These are phyloP conservation scores for Betula pendula DNA, from an alignment of 306 rosid genomes.

Conservation along the genomic window DNA sequence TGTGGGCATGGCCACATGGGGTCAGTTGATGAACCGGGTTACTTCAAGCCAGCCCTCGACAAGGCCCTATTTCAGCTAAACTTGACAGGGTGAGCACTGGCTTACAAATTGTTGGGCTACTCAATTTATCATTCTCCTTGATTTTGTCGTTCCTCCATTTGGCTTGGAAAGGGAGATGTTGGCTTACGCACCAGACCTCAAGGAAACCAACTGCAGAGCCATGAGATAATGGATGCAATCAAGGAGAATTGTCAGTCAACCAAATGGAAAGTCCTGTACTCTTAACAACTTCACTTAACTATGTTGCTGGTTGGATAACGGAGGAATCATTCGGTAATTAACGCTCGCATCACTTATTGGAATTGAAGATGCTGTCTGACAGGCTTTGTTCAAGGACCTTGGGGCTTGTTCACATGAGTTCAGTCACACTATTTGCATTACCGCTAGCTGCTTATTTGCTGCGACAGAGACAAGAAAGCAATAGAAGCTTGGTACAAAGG, in stretches of 20 bases:
- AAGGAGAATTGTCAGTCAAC: conserved; percentile 6
- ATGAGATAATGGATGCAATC: neutral
- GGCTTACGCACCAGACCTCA: conserved; percentile 4
- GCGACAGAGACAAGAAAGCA: neutral
- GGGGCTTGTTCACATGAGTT: conserved; percentile 22
- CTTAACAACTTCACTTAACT: conserved; percentile 6
- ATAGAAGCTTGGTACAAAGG: neutral
- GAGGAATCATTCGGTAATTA: conserved; percentile 20
- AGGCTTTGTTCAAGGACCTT: neutral
- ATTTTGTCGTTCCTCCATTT: conserved; percentile 10
- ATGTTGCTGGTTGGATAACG: conserved; percentile 18
- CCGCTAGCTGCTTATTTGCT: neutral
- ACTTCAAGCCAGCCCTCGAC: neutral
- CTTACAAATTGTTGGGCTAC: conserved; percentile 1
- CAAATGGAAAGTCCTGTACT: conserved; percentile 6
- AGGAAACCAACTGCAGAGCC: conserved; percentile 7
- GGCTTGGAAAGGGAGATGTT: neutral
- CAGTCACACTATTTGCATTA: conserved; percentile 5
- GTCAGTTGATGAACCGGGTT: neutral
- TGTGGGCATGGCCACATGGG: neutral
- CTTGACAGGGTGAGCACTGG: conserved; percentile 13
- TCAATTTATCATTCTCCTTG: neutral
- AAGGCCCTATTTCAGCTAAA: conserved; percentile 11
- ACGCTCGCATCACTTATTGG: conserved; percentile 8
- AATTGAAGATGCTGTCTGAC: neutral